Percentiles rank a stretch among this genome's conserved stretches.
These are phyloP conservation scores for Beauveria bassiana DNA, from an alignment of 2,329 filamentous ascomycete genomes.

Conservation along the genomic window DNA sequence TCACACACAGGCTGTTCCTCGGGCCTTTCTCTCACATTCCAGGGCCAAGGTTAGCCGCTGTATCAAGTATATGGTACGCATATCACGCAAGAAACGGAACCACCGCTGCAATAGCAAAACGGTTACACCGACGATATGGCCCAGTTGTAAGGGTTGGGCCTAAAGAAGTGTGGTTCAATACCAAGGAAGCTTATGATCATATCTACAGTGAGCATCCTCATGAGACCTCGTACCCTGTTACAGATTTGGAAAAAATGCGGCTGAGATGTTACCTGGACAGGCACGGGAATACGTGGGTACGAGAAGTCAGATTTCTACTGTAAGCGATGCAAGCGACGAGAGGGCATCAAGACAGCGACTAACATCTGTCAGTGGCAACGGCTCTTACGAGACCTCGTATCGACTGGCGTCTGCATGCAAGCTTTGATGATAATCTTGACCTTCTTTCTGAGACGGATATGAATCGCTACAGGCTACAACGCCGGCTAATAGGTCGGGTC, in stretches of 20 bases:
- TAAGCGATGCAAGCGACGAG: slow-evolving; percentile 20
- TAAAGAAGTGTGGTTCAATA: slow-evolving; percentile 46
- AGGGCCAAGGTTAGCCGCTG: slow-evolving; percentile 37
- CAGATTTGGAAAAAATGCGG: background rate
- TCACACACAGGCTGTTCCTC: slow-evolving; percentile 32
- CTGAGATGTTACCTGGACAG: slow-evolving; percentile 20
- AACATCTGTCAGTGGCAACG: slow-evolving; percentile 32
- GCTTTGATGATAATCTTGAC: slow-evolving; percentile 39
- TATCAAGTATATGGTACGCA: slow-evolving; percentile 42
- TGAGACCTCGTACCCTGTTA: background rate
- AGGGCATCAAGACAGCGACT: background rate
- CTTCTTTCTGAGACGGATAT: slow-evolving; percentile 41
- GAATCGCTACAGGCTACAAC: slow-evolving; percentile 39
- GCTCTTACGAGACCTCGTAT: slow-evolving; percentile 34
- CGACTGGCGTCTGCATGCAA: slow-evolving; percentile 27
- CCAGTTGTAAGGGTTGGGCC: slow-evolving; percentile 45
- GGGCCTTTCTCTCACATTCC: slow-evolving; percentile 39
- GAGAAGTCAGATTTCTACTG: slow-evolving; percentile 47
- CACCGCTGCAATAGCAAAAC: slow-evolving; percentile 32
- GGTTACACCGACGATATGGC: slow-evolving; percentile 40
- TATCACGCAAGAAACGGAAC: slow-evolving; percentile 36
- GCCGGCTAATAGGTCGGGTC: slow-evolving; percentile 40
- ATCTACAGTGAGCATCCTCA: slow-evolving; percentile 36
- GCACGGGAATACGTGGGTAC: slow-evolving; percentile 35
- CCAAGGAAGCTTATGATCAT: slow-evolving; percentile 36